Evolutionary conservation across 2,329 filamentous ascomycete species (phyloP).

Genomic region (Diplodia intermedia): DNA sequence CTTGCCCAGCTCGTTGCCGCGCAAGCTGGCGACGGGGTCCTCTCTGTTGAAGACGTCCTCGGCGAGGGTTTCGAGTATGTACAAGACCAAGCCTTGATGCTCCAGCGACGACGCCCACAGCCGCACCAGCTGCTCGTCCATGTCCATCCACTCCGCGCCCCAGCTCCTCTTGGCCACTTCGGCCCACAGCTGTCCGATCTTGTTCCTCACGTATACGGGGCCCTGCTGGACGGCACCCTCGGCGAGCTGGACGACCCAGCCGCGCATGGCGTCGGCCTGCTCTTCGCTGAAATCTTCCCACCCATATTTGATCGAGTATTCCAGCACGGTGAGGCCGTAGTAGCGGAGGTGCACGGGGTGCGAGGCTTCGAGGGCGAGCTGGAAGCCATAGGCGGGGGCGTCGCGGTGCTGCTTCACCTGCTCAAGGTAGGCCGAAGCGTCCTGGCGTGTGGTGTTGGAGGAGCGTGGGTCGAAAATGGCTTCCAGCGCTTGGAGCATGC

Average conservation of each 20-base stretch:
- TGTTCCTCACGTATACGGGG: conserved; percentile 85
- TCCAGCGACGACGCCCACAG: conserved; percentile 72
- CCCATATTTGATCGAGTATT: conserved; percentile 85
- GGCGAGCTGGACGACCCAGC: conserved; percentile 81
- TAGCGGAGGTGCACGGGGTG: conserved; percentile 86
- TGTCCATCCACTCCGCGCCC: conserved; percentile 91
- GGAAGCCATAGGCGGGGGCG: conserved; percentile 84
- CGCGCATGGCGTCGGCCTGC: conserved; percentile 72
- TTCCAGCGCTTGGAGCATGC: conserved; percentile 83
- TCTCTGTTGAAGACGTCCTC: conserved; percentile 94
- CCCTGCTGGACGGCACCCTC: conserved; percentile 74
- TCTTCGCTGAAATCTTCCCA: conserved; percentile 76
- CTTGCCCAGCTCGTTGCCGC: conserved; percentile 83
- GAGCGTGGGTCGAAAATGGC: conserved; percentile 85
- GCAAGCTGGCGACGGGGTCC: conserved; percentile 81
- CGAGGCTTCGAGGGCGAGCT: conserved; percentile 74
- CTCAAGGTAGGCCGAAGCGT: conserved; percentile 87
- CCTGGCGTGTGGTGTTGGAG: conserved; percentile 78
- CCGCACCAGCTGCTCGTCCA: conserved; percentile 83
- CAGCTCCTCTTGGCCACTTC: conserved; percentile 93
- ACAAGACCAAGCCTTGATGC: conserved; percentile 86
- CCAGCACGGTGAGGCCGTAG: conserved; percentile 90
- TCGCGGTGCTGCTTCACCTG: conserved; percentile 78
- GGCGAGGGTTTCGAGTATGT: conserved; percentile 86
- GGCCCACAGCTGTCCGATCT: conserved; percentile 92